Evolutionary conservation across 768 basidiomycete genomes (phyloP), one percentile per base, ranked within the genome.

Genomic region (Serendipita vermifera): DNA sequence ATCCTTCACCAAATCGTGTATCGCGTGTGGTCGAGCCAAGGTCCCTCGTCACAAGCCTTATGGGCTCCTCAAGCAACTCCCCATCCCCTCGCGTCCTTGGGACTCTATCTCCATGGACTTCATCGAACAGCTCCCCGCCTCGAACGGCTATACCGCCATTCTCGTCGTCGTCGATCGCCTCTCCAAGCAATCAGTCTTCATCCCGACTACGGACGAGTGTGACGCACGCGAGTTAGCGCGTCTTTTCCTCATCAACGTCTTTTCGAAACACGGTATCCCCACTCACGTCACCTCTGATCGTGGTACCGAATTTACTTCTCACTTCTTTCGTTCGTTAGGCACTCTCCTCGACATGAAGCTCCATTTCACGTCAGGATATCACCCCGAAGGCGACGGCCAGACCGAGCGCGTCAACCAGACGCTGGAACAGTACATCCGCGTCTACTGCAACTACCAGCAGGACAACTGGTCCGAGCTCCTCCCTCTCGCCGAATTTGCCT

Each of bases 161-260:
- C 61, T 73, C 38, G 69, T 72, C 5, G 58, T 77, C 24, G 68
- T 69, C 22, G 68, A 74, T 59, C 61, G 69, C 2, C 58, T 77
- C 33, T 71, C 72, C n/a, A 71, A 72, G 43, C 64, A 64, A 57
- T 70, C 67, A 1, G 69, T 73, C 55, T 77, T 78, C 60, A 68
- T 77, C 32, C 72, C 73, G 0, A 61, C 63, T 51, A 55, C 59
- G 33, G 59, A 70, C 22, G 60, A 57, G 6, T 61, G 69, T 32
- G 62, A 61, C 14, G 61, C 72, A 1, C 46, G 59, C 1, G 66
- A 70, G 15, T 62, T 74, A 62, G 74, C 20, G 57, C 69, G 56
- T 68, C 53, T 75, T 1, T 75, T 72, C 60, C 66, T 73, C 13
- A 59, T 68, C 20, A 63, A 66, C 26, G 63, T 75, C 29, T 74